A percentile compares a stretch with the other conserved stretches of the same genome.
Evolutionary conservation across 441 rosid genomes (phyloP).

Genomic region (Dalechampia spathulata): DNA sequence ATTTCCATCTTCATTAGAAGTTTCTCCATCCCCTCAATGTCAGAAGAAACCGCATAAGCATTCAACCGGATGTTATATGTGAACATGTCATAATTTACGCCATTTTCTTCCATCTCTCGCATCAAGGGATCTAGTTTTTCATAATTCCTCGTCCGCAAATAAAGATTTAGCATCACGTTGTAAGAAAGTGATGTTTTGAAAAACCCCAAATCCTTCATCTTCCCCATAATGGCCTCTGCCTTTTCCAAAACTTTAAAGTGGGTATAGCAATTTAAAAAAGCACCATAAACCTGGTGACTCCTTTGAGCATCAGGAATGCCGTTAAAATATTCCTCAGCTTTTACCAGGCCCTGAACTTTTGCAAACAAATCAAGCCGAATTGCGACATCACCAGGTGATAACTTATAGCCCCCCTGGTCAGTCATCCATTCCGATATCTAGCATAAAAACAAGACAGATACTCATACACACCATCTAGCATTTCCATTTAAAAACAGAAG

Average conservation of each 20-base stretch:
- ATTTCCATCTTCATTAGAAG: constrained; percentile 27
- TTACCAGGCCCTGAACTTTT: constrained; percentile 31
- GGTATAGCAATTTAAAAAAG: constrained; percentile 39
- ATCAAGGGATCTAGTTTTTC: constrained; percentile 30
- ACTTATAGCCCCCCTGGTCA: constrained; percentile 12
- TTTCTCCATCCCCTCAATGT: constrained; percentile 34
- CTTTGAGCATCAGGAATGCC: constrained; percentile 19
- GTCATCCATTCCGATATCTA: constrained; percentile 39
- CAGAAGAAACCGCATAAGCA: constrained; percentile 27
- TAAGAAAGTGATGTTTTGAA: constrained; percentile 15
- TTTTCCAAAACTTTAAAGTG: constrained; percentile 22
- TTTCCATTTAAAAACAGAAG: too few relatives aligned
- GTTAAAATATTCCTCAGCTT: constrained; percentile 35
- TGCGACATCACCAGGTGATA: constrained; percentile 26
- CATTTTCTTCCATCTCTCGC: constrained; percentile 38
- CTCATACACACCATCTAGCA: not conserved
- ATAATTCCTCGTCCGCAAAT: constrained; percentile 19
- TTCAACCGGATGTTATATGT: constrained; percentile 27
- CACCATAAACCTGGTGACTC: constrained; percentile 27
- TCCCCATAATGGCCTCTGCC: constrained; percentile 33
- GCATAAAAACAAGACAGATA: not conserved
- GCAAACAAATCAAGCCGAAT: constrained; percentile 37
- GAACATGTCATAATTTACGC: constrained; percentile 16
- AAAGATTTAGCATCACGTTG: constrained; percentile 35
- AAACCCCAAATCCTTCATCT: constrained; percentile 28